Percentiles rank a stretch among this genome's conserved stretches.
phyloP scores from a whole-genome alignment of 2,329 filamentous ascomycete species.

The Mycocentrospora acerina region DNA sequence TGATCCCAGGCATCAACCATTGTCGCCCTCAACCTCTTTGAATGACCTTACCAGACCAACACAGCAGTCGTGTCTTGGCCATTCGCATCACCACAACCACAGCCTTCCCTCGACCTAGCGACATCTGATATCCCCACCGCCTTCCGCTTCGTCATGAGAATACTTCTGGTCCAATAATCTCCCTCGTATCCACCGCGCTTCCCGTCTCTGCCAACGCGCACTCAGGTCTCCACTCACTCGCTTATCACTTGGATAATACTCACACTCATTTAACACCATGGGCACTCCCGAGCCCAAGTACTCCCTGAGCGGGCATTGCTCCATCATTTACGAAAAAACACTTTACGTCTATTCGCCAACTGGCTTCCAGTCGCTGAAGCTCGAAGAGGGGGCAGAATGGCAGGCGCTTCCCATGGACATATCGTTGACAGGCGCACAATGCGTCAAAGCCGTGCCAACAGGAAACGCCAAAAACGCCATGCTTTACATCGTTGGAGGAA shows the following conservation, averaged over 20 bases:
- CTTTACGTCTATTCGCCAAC: slow-evolving; percentile 79
- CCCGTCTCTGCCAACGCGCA: slow-evolving; percentile 17
- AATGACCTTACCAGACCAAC: too few species aligned
- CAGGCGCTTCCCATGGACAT: slow-evolving; percentile 64
- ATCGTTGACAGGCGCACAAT: slow-evolving; percentile 72
- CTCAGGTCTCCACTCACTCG: slow-evolving; percentile 19
- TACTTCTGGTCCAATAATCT: slow-evolving; percentile 21
- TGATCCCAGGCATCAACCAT: not conserved
- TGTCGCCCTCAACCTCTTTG: too few species aligned
- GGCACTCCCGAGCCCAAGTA: slow-evolving; percentile 69
- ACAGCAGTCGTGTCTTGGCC: too few species aligned
- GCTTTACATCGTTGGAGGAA: slow-evolving; percentile 80
- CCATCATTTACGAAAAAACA: slow-evolving; percentile 75
- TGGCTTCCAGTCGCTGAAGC: slow-evolving; percentile 72
- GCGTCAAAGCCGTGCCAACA: slow-evolving; percentile 67
- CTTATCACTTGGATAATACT: slow-evolving; percentile 13
- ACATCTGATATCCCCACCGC: too few species aligned
- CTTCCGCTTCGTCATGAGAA: slow-evolving; percentile 32
- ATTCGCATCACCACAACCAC: too few species aligned
- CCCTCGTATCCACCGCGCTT: slow-evolving; percentile 18
- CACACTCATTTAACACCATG: slow-evolving; percentile 54
- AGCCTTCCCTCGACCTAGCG: too few species aligned
- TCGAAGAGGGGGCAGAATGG: slow-evolving; percentile 74
- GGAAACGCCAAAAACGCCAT: slow-evolving; percentile 61
- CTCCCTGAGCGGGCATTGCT: slow-evolving; percentile 75